Percentiles rank a stretch among this genome's conserved stretches.
These are phyloP conservation scores for Talaromyces albobiverticillius DNA, from an alignment of 2,329 filamentous ascomycete species.

Conservation along the genomic window DNA sequence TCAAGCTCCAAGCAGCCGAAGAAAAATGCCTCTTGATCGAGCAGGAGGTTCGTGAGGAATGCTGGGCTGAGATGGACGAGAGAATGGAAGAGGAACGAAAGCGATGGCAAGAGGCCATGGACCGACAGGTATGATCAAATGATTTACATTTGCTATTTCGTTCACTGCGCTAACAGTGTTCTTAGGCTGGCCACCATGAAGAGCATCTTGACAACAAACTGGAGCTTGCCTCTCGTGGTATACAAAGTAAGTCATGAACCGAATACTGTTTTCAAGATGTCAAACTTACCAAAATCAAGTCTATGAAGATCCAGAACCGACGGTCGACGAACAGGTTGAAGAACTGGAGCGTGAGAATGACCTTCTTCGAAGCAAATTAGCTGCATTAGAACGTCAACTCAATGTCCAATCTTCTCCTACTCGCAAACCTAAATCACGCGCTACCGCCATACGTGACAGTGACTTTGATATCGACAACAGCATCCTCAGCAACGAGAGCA, in stretches of 20 bases:
- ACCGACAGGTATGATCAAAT: slow-evolving; percentile 59
- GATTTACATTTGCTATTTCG: background rate
- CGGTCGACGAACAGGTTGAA: slow-evolving; percentile 59
- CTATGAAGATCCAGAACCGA: slow-evolving; percentile 47
- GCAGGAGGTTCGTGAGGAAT: slow-evolving; percentile 82
- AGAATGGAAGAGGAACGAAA: slow-evolving; percentile 70
- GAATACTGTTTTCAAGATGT: background rate
- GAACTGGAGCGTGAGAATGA: slow-evolving; percentile 71
- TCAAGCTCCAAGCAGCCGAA: slow-evolving; percentile 65
- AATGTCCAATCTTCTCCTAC: slow-evolving; percentile 63
- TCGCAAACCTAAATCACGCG: slow-evolving; percentile 44
- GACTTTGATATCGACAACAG: slow-evolving; percentile 27
- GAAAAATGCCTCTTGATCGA: slow-evolving; percentile 70
- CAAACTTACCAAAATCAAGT: slow-evolving; percentile 26
- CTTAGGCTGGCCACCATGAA: slow-evolving; percentile 65
- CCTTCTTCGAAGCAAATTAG: slow-evolving; percentile 62
- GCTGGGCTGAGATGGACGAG: slow-evolving; percentile 79
- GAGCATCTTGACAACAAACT: slow-evolving; percentile 87
- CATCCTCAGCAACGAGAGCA: slow-evolving; percentile 31
- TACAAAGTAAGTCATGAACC: slow-evolving; percentile 40
- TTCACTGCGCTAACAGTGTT: slow-evolving; percentile 15
- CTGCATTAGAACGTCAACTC: slow-evolving; percentile 64
- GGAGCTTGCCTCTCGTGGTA: slow-evolving; percentile 63
- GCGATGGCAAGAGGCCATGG: slow-evolving; percentile 76
- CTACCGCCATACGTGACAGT: slow-evolving; percentile 11